Conservation (phyloP, 768 basidiomycete genomes). For the Dioszegia crocea region DNA sequence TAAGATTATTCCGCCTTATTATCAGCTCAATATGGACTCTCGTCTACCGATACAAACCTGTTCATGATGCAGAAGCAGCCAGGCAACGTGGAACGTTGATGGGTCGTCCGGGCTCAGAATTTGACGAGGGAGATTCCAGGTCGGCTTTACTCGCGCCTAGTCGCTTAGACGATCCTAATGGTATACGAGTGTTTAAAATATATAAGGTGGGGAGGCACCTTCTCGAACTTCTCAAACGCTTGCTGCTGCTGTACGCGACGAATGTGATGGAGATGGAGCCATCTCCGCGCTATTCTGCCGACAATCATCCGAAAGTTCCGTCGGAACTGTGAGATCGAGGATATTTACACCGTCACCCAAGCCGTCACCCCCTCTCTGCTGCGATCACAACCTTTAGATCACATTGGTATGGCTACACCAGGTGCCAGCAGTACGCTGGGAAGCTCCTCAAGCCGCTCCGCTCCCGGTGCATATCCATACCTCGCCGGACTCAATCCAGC, state of each 20-base stretch:
- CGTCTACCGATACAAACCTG: no score
- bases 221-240: no score
- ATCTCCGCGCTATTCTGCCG: not conserved
- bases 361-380: not conserved
- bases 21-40: not conserved
- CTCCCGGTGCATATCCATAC: constrained; percentile 18
- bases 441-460: not conserved
- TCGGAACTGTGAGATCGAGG: not conserved
- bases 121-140: no score
- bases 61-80: not conserved
- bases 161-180: no score
- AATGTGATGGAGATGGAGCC: no score
- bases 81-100: not conserved
- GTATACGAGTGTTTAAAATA: no score
- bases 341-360: not conserved
- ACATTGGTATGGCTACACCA: not conserved
- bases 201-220: no score
- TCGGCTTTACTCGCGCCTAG: no score
- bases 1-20: constrained; percentile 1
- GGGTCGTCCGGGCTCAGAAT: no score
- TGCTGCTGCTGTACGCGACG: no score
- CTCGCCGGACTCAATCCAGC: constrained; percentile 34
- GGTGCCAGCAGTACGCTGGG: not conserved
- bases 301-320: not conserved
- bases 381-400: not conserved